Evolutionary conservation across 2,329 filamentous ascomycete species (phyloP).

Genomic region (Microcyclospora tardicrescens): DNA sequence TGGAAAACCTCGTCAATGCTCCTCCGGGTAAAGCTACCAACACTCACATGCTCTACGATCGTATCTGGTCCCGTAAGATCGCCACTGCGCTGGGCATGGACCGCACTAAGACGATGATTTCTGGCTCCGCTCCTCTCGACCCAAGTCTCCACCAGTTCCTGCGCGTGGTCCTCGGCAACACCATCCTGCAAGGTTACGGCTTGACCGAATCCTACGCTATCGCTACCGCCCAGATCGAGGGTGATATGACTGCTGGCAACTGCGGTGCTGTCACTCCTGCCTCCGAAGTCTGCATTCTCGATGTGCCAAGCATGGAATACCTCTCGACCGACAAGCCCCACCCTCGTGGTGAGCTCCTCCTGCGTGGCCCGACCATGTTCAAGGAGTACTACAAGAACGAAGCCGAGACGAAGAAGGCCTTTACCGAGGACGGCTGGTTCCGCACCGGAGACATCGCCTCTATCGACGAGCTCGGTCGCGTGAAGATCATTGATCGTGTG

Average conservation of each 20-base stretch:
- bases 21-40: constrained; percentile 58
- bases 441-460: constrained; percentile 84
- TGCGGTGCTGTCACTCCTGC: constrained; percentile 60
- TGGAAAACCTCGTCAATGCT: constrained; percentile 58
- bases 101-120: constrained; percentile 59
- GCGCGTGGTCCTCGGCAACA: constrained; percentile 64
- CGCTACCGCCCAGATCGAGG: constrained; percentile 52
- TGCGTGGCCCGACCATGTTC: constrained; percentile 73
- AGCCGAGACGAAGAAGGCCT: constrained; percentile 69
- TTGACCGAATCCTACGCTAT: constrained; percentile 87
- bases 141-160: constrained; percentile 80
- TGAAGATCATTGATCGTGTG: constrained; percentile 88
- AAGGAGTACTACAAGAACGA: constrained; percentile 79
- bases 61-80: constrained; percentile 86
- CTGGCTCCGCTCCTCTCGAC: constrained; percentile 82
- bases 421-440: constrained; percentile 92
- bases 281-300: constrained; percentile 66
- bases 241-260: constrained; percentile 66
- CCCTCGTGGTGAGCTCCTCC: constrained; percentile 77
- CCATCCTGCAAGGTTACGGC: constrained; percentile 79
- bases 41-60: constrained; percentile 65
- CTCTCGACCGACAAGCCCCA: constrained; percentile 72
- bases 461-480: constrained; percentile 72
- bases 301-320: constrained; percentile 92
- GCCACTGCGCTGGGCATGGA: constrained; percentile 70